Conservation (phyloP, 176 grass and related monocot species). For the Ensete glaucum region DNA sequence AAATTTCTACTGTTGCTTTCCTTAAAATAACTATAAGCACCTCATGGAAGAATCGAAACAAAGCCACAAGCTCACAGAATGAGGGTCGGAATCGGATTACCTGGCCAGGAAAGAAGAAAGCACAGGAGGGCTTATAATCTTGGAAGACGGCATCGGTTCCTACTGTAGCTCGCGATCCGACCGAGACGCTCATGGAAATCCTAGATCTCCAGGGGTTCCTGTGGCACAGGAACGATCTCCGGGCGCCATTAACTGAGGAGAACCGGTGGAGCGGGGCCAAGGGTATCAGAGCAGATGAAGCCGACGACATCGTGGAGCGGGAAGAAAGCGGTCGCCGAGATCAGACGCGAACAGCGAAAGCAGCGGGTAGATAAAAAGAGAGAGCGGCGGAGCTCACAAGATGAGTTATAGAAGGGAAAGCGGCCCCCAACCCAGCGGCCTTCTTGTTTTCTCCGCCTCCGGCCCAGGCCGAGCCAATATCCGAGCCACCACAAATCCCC, state of each 20-base stretch:
- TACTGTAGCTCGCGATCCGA: constrained; percentile 38
- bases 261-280: constrained; percentile 30
- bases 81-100: constrained; percentile 20
- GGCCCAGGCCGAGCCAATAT: neutral
- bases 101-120: constrained; percentile 94
- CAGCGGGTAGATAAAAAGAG: neutral
- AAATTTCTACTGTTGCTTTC: neutral
- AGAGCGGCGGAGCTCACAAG: constrained; percentile 38
- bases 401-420: neutral
- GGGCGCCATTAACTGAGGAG: constrained; percentile 15
- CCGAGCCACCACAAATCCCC: neutral
- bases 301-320: constrained; percentile 34
- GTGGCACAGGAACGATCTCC: constrained; percentile 23
- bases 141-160: constrained; percentile 55
- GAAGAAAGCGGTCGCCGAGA: neutral
- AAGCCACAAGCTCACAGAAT: no score
- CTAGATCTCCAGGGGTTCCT: constrained; percentile 38
- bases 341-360: neutral
- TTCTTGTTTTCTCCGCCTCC: neutral
- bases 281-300: constrained; percentile 53
- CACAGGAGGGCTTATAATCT: constrained; percentile 66
- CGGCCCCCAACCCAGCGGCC: neutral
- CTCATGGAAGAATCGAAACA: neutral
- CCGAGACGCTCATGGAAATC: constrained; percentile 44
- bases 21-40: neutral